Evolutionary conservation across 1,284 basidiomycete species (phyloP).

Genomic region (Inonotus hispidus): DNA sequence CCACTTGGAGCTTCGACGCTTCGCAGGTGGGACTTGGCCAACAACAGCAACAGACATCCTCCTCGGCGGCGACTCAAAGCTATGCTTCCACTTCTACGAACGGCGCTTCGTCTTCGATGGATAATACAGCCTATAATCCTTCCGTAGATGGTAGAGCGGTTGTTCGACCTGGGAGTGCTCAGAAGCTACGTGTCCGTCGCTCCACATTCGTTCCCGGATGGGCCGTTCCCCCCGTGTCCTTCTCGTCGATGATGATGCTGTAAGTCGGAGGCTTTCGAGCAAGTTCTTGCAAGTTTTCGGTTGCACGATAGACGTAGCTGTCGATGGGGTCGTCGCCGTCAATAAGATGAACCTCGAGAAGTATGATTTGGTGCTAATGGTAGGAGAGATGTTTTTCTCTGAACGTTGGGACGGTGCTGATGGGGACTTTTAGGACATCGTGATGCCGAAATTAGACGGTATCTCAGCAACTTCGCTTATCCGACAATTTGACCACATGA

Average conservation of each 20-base stretch:
- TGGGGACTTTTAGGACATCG: constrained; percentile 62
- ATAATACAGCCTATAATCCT: constrained; percentile 11
- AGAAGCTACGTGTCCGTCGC: constrained; percentile 59
- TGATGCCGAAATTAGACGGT: constrained; percentile 91
- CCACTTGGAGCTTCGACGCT: constrained; percentile 53
- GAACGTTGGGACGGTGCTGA: background rate
- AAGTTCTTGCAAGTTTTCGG: constrained; percentile 96
- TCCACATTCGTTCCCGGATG: constrained; percentile 85
- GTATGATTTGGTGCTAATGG: constrained; percentile 94
- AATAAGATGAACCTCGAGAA: constrained; percentile 95
- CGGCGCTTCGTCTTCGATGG: constrained; percentile 1
- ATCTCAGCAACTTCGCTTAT: constrained; percentile 90
- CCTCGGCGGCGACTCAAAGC: background rate
- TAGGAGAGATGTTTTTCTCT: constrained; percentile 33
- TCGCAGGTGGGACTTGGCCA: constrained; percentile 1
- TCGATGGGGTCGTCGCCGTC: constrained; percentile 90
- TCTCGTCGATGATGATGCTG: constrained; percentile 93
- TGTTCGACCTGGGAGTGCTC: constrained; percentile 27
- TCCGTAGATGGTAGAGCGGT: constrained; percentile 10
- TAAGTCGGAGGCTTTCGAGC: constrained; percentile 81
- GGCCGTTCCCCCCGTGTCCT: constrained; percentile 86
- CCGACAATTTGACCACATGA: constrained; percentile 89
- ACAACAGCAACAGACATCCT: constrained; percentile 5
- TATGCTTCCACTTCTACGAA: constrained; percentile 9
- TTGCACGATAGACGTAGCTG: constrained; percentile 90